Conservation (phyloP, 768 basidiomycete species). For the Termitomyces sp. region DNA sequence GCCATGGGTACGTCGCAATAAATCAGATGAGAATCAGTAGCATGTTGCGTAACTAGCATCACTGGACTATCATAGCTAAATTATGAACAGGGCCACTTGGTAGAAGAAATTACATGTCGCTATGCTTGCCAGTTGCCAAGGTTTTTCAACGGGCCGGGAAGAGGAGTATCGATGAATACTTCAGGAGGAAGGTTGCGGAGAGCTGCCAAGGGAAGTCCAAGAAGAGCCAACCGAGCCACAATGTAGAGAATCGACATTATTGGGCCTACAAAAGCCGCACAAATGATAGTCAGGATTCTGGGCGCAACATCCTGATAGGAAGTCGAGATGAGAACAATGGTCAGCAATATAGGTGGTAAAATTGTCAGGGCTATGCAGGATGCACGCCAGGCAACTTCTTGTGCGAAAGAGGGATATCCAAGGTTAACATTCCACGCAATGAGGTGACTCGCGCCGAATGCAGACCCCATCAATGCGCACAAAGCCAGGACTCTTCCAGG, state of each 20-base stretch:
- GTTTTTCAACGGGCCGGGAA: background rate
- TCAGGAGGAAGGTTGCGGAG: background rate
- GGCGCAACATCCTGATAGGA: background rate
- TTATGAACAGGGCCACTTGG: background rate
- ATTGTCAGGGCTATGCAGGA: slow-evolving; percentile 11
- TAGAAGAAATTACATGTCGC: background rate
- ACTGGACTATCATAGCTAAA: background rate
- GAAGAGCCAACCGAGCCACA: background rate
- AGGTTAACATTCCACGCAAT: slow-evolving; percentile 12
- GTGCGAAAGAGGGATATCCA: slow-evolving; percentile 12
- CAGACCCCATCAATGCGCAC: background rate
- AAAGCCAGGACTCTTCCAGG: background rate
- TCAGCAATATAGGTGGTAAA: slow-evolving; percentile 4
- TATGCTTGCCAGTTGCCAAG: background rate
- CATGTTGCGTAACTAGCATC: background rate
- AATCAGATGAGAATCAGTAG: no score
- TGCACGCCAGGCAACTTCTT: slow-evolving; percentile 18
- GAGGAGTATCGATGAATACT: background rate
- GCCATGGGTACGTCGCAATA: no score
- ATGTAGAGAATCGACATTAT: background rate
- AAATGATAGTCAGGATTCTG: background rate
- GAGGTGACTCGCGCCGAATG: background rate
- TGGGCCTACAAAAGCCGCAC: background rate
- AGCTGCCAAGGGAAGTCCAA: background rate
- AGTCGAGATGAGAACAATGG: background rate